phyloP scores from a whole-genome alignment of 768 basidiomycete species.

The Mrakia gelida region DNA sequence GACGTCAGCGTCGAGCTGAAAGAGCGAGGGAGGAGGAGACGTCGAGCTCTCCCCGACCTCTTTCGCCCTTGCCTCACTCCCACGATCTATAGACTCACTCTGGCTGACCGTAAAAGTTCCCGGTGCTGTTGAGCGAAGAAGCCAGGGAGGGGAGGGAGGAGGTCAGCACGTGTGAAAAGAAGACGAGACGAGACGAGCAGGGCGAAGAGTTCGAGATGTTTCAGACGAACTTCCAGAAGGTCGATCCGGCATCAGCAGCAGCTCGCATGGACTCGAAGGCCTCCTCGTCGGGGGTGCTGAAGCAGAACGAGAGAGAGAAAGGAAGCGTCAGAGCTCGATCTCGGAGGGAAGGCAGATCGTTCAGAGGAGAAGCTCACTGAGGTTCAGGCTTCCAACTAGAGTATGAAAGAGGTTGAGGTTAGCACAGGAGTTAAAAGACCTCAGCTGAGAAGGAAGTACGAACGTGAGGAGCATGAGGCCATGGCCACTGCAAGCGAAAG shows the following conservation, averaged over 20 bases:
- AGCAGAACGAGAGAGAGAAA: neutral
- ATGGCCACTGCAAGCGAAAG: conserved; percentile 35
- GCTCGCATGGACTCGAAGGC: conserved; percentile 60
- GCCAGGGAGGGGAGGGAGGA: too few relatives aligned
- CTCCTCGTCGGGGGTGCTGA: conserved; percentile 53
- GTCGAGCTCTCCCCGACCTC: neutral
- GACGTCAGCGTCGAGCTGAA: conserved; percentile 14
- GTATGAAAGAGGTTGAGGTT: conserved; percentile 10
- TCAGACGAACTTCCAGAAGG: conserved; percentile 39
- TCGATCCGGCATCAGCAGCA: conserved; percentile 42
- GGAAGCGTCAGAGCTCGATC: neutral
- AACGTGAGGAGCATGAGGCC: conserved; percentile 61
- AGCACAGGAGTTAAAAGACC: conserved; percentile 15
- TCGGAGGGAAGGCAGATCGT: neutral
- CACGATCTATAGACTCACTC: conserved; percentile 33
- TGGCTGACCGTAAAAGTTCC: conserved; percentile 56
- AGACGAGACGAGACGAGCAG: too few relatives aligned
- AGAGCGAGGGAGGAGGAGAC: neutral
- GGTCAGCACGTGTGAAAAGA: too few relatives aligned
- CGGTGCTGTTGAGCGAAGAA: too few relatives aligned
- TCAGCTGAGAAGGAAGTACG: neutral
- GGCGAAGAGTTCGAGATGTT: too few relatives aligned
- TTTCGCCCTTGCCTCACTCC: too few relatives aligned
- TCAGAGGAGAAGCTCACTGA: neutral
- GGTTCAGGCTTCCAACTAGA: conserved; percentile 50